Conservation (phyloP, 1,284 basidiomycete genomes). For the Moniliophthora roreri region DNA sequence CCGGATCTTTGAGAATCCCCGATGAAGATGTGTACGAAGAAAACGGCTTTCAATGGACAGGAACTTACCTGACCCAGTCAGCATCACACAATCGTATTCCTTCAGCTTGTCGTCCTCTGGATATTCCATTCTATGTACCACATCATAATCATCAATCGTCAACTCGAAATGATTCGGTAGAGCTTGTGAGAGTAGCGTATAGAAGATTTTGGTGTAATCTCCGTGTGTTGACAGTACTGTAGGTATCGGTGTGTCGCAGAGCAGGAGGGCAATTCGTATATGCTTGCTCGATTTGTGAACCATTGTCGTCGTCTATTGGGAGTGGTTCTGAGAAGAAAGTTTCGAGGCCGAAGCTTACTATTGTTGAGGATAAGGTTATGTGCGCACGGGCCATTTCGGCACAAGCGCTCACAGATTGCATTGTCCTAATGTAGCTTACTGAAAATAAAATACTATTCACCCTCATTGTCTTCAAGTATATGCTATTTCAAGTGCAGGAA, state of each 20-base stretch:
- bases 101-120: constrained; percentile 3
- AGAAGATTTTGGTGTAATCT: constrained; percentile 1
- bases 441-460: too few species aligned
- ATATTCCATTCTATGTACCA: constrained; percentile 4
- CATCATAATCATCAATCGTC: neutral
- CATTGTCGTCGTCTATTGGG: neutral
- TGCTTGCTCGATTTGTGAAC: neutral
- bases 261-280: constrained; percentile 1
- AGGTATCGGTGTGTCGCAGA: constrained; percentile 3
- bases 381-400: too few species aligned
- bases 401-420: too few species aligned
- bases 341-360: neutral
- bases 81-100: constrained; percentile 5
- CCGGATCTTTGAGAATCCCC: neutral
- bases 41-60: neutral
- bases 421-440: too few species aligned
- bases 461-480: too few species aligned
- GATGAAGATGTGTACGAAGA: neutral
- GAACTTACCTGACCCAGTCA: constrained; percentile 2
- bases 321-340: neutral
- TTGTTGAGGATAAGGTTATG: too few species aligned
- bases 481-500: too few species aligned
- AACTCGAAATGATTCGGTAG: neutral
- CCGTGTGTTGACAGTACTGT: neutral
- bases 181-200: neutral